Base-by-base conservation (phyloP, 1,139 yeast species). In the Nakaseomyces bracarensis region DNA sequence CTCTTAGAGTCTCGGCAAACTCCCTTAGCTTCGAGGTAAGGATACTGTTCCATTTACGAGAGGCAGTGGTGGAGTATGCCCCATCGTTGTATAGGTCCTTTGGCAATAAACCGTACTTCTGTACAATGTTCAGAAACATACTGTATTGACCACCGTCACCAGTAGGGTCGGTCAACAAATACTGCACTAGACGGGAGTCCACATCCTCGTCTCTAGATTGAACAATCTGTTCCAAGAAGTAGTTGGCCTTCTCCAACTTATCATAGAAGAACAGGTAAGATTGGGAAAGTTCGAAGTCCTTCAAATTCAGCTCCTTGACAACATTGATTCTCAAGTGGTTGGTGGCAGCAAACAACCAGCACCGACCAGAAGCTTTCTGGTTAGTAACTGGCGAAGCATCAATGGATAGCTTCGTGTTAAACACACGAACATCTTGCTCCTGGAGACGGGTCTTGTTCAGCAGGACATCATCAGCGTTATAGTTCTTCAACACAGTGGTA, bases 111-210 rank as follows among this genome's bases (percentile, higher is more conserved):
- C 95, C 95, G 53, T 84, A 84, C 62, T 84, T 84, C 49, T 75
- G 75, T 42, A 84, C 74, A 48, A 84, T 62, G 60, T 82, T 82
- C 35, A 79, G 69, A 61, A 82, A 74, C 91, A 84, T 81, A 53
- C 81, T 82, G 73, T 82, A 84, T 63, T 84, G 95, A 39, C 95
- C 95, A 51, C 95, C 95, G 55, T 84, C 95, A 43, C 73, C 63
- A 39, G 79, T 75, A 10, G 95, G 93, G 43, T 73, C 77, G 6
- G 65, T 51, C 46, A 83, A 66, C 46, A 84, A 64, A 52, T 71
- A 76, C 60, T 77, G 81, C 40, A 82, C 74, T 44, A 82, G 61
- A 53, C 93, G 71, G 0, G 86, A 77, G 48, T 78, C 87, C 43
- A 80, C 72, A 20, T 72, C 77, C 58, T 79, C 79, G 13, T 69